Evolutionary conservation across 768 basidiomycete genomes (phyloP), one percentile per base, ranked within the genome.

Genomic region (Nidularia sp.): DNA sequence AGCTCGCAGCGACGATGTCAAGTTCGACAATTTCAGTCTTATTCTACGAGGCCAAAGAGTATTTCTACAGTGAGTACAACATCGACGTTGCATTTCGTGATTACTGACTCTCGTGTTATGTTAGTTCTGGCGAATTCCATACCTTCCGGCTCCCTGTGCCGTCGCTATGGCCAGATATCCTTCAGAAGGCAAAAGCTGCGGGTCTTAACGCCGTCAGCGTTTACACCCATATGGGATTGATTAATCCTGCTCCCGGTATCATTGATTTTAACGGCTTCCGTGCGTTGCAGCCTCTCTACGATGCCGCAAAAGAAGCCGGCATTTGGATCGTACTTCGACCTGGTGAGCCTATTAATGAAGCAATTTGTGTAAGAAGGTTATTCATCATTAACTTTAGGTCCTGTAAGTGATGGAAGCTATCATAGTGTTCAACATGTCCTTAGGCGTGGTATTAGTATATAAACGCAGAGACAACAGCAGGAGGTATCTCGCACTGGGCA

Each of bases 121-220:
- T 6, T 53, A 91, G 90, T 59, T 89, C 88, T 0, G 91, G 91
- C 52, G 91, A 92, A 65, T 90, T 91, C 64, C 91, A 92, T 60
- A 81, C 88, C 0, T 93, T 88, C 70, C 81, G 89, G 22, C 69
- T 93, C 6, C 91, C 89, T 7, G 85, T 91, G 0, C 88, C 86
- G 12, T 81, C 81, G 2, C 66, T 93, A 51, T 93, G 91, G 90
- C 75, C 82, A 9, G 91, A 92, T 60, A 83, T 93, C 47, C 78
- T 93, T 41, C 84, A 93, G 57, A 93, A 89, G 62, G 72, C 82
- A 53, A 89, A 89, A 60, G 91, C 89, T 4, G 83, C 87, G 0
- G 91, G 91, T 8, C 72, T 93, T 53, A 93, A 92, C 58, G 80
- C 80, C 0, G 69, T 90, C 57, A 88, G 87, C 56, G 79, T 93